Base-by-base conservation (phyloP, 768 basidiomycete species). In the Scleroderma bovista region DNA sequence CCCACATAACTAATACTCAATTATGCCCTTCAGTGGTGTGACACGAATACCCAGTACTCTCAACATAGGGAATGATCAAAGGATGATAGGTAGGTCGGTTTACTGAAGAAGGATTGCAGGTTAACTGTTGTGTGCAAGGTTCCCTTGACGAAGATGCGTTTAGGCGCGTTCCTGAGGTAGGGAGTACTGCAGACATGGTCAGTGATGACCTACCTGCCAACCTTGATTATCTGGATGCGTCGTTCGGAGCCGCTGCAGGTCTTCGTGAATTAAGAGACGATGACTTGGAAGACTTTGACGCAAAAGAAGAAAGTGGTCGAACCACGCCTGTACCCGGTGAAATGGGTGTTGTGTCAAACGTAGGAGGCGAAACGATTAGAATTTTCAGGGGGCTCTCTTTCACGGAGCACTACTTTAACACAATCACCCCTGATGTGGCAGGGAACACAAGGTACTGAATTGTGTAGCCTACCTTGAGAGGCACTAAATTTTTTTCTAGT, bases 201-300 rank as follows among this genome's bases (percentile, higher is more conserved):
- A 72, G 75, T 29, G 95, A 98, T 58, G 93, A 98, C 63, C 72
- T 98, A 9, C 95, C 95, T 0, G 86, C 77, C 19, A 95, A 98
- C 64, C 69, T 75, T 42, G 89, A 93, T 60, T 98, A 94, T 60
- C 73, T 98, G 41, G 90, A 93, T 55, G 80, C 79, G 46, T 86
- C 88, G 3, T 89, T 90, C 55, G 84, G 86, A 36, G 71, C 87
- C 20, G 83, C 88, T 16, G 86, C 83, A 5, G 90, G 90, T 13
- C 69, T 91, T 16, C 77, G 81, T 45, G 86, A 83, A 61, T 73
- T 87, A 45, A 73, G 75, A 26, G 87, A 88, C 48, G 86, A 89
- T 41, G 86, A 86, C 52, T 61, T 84, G 31, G 83, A 88, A 44
- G 84, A 85, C 45, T 86, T 86, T 53, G 77, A 79, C 38, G 56